A percentile compares a stretch with the other conserved stretches of the same genome.
Evolutionary conservation across 148 eudicot species (phyloP).

Genomic region (Cornus suecica): DNA sequence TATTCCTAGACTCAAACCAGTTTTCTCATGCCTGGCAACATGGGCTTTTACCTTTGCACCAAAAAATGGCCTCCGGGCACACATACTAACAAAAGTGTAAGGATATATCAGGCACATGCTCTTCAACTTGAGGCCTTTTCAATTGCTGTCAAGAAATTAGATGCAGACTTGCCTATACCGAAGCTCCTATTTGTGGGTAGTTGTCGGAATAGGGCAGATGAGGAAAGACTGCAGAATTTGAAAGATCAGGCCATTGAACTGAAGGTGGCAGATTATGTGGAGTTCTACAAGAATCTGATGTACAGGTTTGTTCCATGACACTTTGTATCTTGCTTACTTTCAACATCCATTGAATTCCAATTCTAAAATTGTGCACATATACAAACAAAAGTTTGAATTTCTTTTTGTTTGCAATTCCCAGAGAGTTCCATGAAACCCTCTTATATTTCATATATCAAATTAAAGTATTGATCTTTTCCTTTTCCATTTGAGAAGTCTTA

Average conservation of each 20-base stretch:
- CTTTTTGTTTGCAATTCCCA: not conserved
- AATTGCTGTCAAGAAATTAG: conserved; percentile 51
- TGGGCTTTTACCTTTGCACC: too few relatives aligned
- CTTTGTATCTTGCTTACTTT: not conserved
- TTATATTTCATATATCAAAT: not conserved
- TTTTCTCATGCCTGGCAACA: too few relatives aligned
- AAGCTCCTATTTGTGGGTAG: conserved; percentile 93
- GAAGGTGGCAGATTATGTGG: conserved; percentile 72
- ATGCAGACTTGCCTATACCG: conserved; percentile 54
- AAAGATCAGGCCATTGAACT: conserved; percentile 65
- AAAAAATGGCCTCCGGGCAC: too few relatives aligned
- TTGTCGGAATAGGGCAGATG: conserved; percentile 88
- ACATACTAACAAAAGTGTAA: too few relatives aligned
- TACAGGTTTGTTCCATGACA: conserved; percentile 57
- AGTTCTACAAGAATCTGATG: conserved; percentile 79
- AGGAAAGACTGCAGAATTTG: conserved; percentile 73
- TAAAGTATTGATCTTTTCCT: not conserved
- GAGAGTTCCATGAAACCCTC: not conserved
- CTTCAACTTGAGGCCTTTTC: conserved; percentile 96
- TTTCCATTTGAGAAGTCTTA: not conserved
- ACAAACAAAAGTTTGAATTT: not conserved
- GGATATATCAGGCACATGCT: conserved; percentile 64
- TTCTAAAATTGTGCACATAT: not conserved
- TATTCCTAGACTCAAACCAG: too few relatives aligned
- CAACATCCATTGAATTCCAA: not conserved